A percentile compares a stretch with the other conserved stretches of the same genome.
Evolutionary conservation across 164 flowering plant species (phyloP).

Genomic region (Brasenia schreberi): DNA sequence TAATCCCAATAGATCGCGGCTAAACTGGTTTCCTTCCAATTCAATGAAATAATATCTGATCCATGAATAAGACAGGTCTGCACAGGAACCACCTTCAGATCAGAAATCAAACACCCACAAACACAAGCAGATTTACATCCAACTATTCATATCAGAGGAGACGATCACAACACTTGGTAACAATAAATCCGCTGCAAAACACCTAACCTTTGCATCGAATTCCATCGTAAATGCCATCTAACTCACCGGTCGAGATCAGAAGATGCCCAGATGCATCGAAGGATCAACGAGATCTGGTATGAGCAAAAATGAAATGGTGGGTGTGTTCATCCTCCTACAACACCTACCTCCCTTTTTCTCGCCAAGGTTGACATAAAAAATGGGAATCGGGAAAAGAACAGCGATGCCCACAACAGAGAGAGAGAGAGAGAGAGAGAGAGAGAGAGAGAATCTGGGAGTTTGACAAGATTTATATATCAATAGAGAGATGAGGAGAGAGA

Average conservation of each 20-base stretch:
- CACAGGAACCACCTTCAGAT: not conserved
- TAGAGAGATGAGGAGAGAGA: not conserved
- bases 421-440: slow-evolving; percentile 9
- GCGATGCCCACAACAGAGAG: slow-evolving; percentile 5
- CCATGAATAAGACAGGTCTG: slow-evolving; percentile 2
- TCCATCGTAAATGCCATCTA: not conserved
- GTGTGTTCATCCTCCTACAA: slow-evolving; percentile 22
- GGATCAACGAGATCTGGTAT: slow-evolving; percentile 40
- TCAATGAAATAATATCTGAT: slow-evolving; percentile 32
- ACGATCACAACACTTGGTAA: too few relatives aligned
- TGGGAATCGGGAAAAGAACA: slow-evolving; percentile 6
- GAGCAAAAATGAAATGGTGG: slow-evolving; percentile 45
- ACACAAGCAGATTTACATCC: too few relatives aligned
- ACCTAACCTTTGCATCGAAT: not conserved
- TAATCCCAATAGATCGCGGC: not conserved
- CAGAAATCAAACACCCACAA: not conserved
- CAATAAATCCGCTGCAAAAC: not conserved
- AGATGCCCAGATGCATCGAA: slow-evolving; percentile 10
- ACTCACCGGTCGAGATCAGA: slow-evolving; percentile 11
- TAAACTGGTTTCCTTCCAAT: slow-evolving; percentile 16
- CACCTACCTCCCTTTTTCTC: slow-evolving; percentile 21
- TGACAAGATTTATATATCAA: slow-evolving; percentile 3
- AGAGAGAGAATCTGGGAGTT: slow-evolving; percentile 13
- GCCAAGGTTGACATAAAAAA: slow-evolving; percentile 7
- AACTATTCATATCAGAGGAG: too few relatives aligned